Conservation (phyloP, 2,329 filamentous ascomycete species). For the Aspergillus brunneoviolaceus region DNA sequence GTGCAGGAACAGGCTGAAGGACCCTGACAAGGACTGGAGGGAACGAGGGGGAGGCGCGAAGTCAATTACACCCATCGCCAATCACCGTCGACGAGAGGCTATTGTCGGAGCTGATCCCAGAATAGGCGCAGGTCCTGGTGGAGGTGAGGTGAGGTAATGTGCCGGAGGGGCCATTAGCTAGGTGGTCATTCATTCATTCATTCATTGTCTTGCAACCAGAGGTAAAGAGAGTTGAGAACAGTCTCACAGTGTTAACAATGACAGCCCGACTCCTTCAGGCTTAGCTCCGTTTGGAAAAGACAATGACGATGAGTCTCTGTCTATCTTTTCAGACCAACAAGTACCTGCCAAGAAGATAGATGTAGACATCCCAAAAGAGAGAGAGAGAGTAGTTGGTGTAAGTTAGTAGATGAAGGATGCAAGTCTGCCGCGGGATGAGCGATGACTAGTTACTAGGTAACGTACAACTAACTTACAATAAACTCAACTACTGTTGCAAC, state of each 20-base stretch:
- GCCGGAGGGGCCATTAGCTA: no score
- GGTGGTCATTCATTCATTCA: no score
- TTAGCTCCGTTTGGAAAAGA: not conserved
- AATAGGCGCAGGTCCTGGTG: not conserved
- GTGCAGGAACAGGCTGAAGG: slow-evolving; percentile 21
- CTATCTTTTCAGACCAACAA: not conserved
- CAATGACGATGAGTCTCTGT: not conserved
- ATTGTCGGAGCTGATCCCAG: not conserved
- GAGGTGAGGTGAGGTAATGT: not conserved
- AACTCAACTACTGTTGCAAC: no score
- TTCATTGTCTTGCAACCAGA: not conserved
- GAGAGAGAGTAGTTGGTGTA: not conserved
- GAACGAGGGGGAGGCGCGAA: not conserved
- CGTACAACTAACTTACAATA: no score
- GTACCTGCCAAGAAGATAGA: not conserved
- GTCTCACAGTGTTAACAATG: not conserved
- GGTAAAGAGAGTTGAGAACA: not conserved
- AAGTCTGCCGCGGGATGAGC: not conserved
- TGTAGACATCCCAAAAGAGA: no score
- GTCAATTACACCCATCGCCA: not conserved
- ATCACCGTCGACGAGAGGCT: not conserved
- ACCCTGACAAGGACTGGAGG: not conserved
- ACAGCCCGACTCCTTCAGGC: not conserved
- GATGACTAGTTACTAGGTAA: not conserved
- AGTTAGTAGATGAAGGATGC: not conserved